phyloP scores from a whole-genome alignment of 2,329 filamentous ascomycete genomes.

The Penicillium corylophilum region DNA sequence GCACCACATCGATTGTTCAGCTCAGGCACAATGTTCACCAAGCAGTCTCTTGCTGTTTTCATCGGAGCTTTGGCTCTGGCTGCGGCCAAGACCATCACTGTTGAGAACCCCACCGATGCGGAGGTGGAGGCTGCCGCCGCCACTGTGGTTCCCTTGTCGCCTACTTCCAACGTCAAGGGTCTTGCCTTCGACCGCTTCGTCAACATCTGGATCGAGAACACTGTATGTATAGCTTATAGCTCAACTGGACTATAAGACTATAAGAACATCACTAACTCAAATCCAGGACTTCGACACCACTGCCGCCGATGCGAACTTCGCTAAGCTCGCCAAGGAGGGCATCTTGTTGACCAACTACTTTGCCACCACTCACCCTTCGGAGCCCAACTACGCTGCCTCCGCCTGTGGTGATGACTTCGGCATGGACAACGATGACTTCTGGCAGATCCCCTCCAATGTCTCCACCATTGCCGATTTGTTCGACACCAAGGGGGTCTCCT shows the following conservation, averaged over 20 bases:
- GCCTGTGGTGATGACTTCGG: conserved; percentile 72
- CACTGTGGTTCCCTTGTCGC: conserved; percentile 61
- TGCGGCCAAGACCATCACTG: conserved; percentile 27
- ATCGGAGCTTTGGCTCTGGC: conserved; percentile 25
- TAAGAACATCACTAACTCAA: conserved; percentile 16
- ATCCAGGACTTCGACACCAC: conserved; percentile 61
- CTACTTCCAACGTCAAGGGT: conserved; percentile 65
- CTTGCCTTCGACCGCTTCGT: conserved; percentile 71
- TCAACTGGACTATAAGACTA: too few relatives aligned
- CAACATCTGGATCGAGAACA: conserved; percentile 77
- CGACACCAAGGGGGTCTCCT: conserved; percentile 63
- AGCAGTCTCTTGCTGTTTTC: conserved; percentile 49
- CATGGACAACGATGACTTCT: conserved; percentile 66
- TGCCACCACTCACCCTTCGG: conserved; percentile 68
- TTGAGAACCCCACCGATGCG: conserved; percentile 26
- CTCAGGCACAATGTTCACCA: conserved; percentile 47
- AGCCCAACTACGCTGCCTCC: conserved; percentile 73
- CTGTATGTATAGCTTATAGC: conserved; percentile 51
- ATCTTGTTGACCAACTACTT: conserved; percentile 62
- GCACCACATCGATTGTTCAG: conserved; percentile 1
- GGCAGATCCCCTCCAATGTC: conserved; percentile 58
- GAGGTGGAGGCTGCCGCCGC: conserved; percentile 43
- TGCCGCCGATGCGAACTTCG: conserved; percentile 52
- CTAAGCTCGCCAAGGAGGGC: conserved; percentile 46
- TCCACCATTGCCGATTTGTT: conserved; percentile 69